Conservation (phyloP, 352 stramenopile genomes). For the Phytopythium boreale region DNA sequence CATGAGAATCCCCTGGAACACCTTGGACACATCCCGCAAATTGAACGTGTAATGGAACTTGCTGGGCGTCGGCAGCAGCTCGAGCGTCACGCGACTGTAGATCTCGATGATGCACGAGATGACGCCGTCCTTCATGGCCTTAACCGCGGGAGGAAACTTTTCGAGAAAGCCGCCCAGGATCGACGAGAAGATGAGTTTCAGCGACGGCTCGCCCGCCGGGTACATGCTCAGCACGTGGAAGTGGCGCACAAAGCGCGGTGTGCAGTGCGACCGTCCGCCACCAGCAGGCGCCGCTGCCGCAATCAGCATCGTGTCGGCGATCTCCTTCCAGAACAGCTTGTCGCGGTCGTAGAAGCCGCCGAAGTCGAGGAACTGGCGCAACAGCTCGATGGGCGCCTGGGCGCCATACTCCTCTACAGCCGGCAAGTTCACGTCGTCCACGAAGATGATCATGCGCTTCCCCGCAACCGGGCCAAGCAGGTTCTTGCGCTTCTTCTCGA, state of each 20-base stretch:
- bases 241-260: constrained; percentile 92
- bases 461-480: constrained; percentile 86
- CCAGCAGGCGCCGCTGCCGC: constrained; percentile 89
- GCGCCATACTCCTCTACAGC: constrained; percentile 94
- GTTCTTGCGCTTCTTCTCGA: constrained; percentile 96
- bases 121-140: constrained; percentile 72
- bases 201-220: constrained; percentile 75
- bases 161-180: constrained; percentile 93
- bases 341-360: constrained; percentile 96
- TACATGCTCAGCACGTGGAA: constrained; percentile 96
- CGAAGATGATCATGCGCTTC: constrained; percentile 92
- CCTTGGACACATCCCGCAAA: constrained; percentile 94
- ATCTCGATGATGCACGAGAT: constrained; percentile 92
- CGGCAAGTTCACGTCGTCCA: constrained; percentile 96
- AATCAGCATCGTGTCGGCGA: constrained; percentile 91
- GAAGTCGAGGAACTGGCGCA: constrained; percentile 94
- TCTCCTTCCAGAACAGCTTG: constrained; percentile 97
- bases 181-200: constrained; percentile 92
- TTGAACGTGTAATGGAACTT: constrained; percentile 97
- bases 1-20: constrained; percentile 96
- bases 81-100: constrained; percentile 90
- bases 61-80: constrained; percentile 91
- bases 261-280: constrained; percentile 82
- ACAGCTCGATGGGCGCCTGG: constrained; percentile 91
- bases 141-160: constrained; percentile 85